A percentile compares a stretch with the other conserved stretches of the same genome.
phyloP scores from a whole-genome alignment of 768 basidiomycete genomes.

The Suillus variegatus region DNA sequence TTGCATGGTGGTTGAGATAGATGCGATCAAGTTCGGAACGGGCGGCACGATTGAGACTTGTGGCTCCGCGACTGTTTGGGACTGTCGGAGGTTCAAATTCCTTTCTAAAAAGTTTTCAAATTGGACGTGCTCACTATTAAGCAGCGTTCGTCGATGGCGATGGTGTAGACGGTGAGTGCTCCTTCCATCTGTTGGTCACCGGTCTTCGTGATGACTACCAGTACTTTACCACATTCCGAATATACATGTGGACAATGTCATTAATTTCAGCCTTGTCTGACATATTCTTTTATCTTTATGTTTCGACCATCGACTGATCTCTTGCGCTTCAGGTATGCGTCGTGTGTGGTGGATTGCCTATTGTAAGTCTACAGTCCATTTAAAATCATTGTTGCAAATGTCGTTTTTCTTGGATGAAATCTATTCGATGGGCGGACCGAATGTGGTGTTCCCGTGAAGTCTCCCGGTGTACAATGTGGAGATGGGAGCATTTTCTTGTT shows the following conservation, averaged over 20 bases:
- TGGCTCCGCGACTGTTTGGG: background rate
- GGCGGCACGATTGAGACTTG: background rate
- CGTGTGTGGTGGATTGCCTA: background rate
- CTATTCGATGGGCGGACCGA: slow-evolving; percentile 90
- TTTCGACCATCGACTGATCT: background rate
- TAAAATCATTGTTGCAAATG: background rate
- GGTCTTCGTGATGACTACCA: slow-evolving; percentile 61
- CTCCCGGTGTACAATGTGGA: slow-evolving; percentile 79
- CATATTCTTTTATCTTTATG: slow-evolving; percentile 11
- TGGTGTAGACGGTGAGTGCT: slow-evolving; percentile 19
- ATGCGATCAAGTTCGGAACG: background rate
- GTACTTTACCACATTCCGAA: slow-evolving; percentile 91
- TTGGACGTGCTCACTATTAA: background rate
- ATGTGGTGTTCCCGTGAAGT: slow-evolving; percentile 57
- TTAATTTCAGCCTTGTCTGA: slow-evolving; percentile 97
- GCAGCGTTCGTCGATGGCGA: background rate
- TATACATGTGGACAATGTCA: slow-evolving; percentile 62
- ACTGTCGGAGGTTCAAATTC: slow-evolving; percentile 15
- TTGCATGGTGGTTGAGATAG: slow-evolving; percentile 48
- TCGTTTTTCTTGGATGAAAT: slow-evolving; percentile 57
- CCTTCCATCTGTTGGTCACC: slow-evolving; percentile 6
- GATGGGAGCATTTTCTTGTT: slow-evolving; percentile 67
- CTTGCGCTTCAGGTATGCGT: slow-evolving; percentile 8
- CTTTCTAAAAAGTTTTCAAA: background rate
- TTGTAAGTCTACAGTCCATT: slow-evolving; percentile 18